Evolutionary conservation across 2,329 filamentous ascomycete genomes (phyloP), one percentile per base, ranked within the genome.

Genomic region (Trichoderma atrobrunneum): DNA sequence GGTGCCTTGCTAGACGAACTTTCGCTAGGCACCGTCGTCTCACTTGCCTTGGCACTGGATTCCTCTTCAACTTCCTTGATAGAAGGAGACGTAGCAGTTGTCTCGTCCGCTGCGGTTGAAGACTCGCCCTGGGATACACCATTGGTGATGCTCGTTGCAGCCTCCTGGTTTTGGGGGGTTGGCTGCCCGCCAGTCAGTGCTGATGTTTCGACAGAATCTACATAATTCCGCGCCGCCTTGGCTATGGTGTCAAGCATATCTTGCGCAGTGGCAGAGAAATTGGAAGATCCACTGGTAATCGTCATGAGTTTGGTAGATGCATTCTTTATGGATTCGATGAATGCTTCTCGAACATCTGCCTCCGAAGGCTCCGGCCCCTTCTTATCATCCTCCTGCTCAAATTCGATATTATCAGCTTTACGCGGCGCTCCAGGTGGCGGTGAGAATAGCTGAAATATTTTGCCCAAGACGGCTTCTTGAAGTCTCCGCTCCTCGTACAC

Each of bases 401-500:
- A 60, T 5, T 73, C 63, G n/a, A 71, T 54, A n/a, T 75, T 74
- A 5, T 74, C 73, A 10, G 74, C 66, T 51, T 75, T 79, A 64
- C 74, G 78, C 18, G 78, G 73, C 63, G 80, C 82, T 74, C 84
- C 84, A 16, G 78, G 74, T 3, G 82, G 75, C 26, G 76, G 80
- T 4, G 82, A 80, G 59, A 88, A 85, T 2, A 88, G 77, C 54
- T 85, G 86, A 62, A 90, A 86, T 18, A 90, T 85, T 57, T 81
- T 83, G 2, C 83, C 86, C 5, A 90, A 75, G 0, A 87, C 84
- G 1, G 82, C 80, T 74, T 90, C 88, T 72, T 90, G 88, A 3
- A 80, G 79, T 74, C 87, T 88, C 57, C 84, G 84, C 75, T 88
- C 86, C 76, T 89, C 85, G 61, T 86, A 84, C 0, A 86, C 86